Conservation (phyloP, 305 asterid genomes). For the Nicotiana rustica region DNA sequence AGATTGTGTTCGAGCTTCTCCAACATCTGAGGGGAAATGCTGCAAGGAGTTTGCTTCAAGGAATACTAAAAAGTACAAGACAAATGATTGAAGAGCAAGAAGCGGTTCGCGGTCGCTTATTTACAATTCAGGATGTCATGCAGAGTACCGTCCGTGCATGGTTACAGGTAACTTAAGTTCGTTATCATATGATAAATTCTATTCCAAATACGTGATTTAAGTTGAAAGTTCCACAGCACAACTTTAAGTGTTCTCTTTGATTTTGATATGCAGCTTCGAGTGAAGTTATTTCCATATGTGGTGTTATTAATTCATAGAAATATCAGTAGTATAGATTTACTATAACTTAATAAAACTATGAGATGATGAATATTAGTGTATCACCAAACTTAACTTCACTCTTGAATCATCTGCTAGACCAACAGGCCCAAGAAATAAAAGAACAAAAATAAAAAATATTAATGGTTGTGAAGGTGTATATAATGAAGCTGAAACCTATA, state of each 20-base stretch:
- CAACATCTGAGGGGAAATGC: slow-evolving; percentile 86
- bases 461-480: not conserved
- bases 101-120: slow-evolving; percentile 96
- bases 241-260: not conserved
- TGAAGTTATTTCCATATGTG: not conserved
- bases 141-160: slow-evolving; percentile 98
- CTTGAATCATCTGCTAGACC: not conserved
- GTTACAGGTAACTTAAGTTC: slow-evolving; percentile 72
- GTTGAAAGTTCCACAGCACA: not conserved
- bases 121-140: slow-evolving; percentile 99
- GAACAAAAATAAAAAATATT: too few species aligned
- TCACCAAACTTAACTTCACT: not conserved
- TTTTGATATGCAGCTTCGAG: not conserved
- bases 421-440: too few species aligned
- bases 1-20: slow-evolving; percentile 91
- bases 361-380: not conserved
- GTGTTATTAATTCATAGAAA: not conserved
- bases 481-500: too few species aligned
- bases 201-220: slow-evolving; percentile 13
- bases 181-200: not conserved
- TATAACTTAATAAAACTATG: not conserved
- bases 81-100: slow-evolving; percentile 99
- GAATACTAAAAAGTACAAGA: slow-evolving; percentile 82
- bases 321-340: not conserved
- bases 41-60: slow-evolving; percentile 69